Evolutionary conservation across 805 yeast genomes (phyloP).

Genomic region (Zygotorulaspora chibaensis): DNA sequence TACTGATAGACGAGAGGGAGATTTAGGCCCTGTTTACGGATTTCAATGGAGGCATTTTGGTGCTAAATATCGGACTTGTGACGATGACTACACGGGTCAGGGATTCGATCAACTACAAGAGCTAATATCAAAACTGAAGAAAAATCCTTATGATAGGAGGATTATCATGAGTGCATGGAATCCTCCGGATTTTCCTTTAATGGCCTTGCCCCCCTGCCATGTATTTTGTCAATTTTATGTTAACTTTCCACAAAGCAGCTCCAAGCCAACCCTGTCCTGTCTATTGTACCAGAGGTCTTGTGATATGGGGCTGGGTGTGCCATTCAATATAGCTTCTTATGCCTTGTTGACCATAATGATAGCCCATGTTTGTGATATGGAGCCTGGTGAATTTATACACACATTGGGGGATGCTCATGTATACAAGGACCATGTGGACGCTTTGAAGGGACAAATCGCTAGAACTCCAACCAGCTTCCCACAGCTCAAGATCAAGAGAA

Average conservation of each 20-base stretch:
- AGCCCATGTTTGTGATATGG: conserved; percentile 92
- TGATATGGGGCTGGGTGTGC: conserved; percentile 99
- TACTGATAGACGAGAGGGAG: conserved; percentile 79
- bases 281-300: conserved; percentile 94
- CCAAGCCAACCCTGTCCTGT: conserved; percentile 73
- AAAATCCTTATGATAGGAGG: conserved; percentile 90
- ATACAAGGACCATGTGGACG: conserved; percentile 88
- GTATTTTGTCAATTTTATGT: conserved; percentile 95
- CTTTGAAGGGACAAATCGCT: conserved; percentile 70
- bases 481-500: conserved; percentile 61
- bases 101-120: conserved; percentile 89
- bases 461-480: conserved; percentile 83
- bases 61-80: conserved; percentile 83
- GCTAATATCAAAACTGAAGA: conserved; percentile 72
- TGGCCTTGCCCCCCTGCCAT: conserved; percentile 99
- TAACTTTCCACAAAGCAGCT: conserved; percentile 56
- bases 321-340: conserved; percentile 95
- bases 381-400: conserved; percentile 92
- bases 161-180: conserved; percentile 97
- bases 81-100: conserved; percentile 77
- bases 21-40: conserved; percentile 97
- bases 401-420: conserved; percentile 97
- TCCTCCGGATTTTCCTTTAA: conserved; percentile 86
- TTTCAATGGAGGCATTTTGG: conserved; percentile 99
- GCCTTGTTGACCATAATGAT: conserved; percentile 91